phyloP scores from a whole-genome alignment of 176 grass and related monocot species.

The bread wheat (Triticum aestivum) region IWGSC_CS_RefSeq_v2.1 NC_057801.1:707766188-707766687 shows the following conservation, averaged over 20 bases:
- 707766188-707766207: slow-evolving; percentile 35
- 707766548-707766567: background rate
- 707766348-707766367: too few relatives aligned
- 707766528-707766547: too few relatives aligned
- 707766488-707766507: background rate
- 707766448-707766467: too few relatives aligned
- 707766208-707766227: slow-evolving; percentile 31
- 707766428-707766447: too few relatives aligned
- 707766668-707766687: slow-evolving; percentile 20
- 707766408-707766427: too few relatives aligned
- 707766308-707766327: too few relatives aligned
- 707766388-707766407: too few relatives aligned
- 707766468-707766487: background rate
- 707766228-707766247: slow-evolving; percentile 28
- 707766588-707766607: background rate
- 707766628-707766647: too few relatives aligned
- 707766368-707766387: too few relatives aligned
- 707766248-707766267: slow-evolving; percentile 25
- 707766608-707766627: background rate
- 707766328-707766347: too few relatives aligned
- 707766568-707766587: too few relatives aligned
- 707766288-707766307: background rate
- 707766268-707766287: background rate
- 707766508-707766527: background rate
- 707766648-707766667: background rate